These are phyloP conservation scores for Aphanocladium album DNA, from an alignment of 2,329 filamentous ascomycete genomes.

Conservation along the genomic window DNA sequence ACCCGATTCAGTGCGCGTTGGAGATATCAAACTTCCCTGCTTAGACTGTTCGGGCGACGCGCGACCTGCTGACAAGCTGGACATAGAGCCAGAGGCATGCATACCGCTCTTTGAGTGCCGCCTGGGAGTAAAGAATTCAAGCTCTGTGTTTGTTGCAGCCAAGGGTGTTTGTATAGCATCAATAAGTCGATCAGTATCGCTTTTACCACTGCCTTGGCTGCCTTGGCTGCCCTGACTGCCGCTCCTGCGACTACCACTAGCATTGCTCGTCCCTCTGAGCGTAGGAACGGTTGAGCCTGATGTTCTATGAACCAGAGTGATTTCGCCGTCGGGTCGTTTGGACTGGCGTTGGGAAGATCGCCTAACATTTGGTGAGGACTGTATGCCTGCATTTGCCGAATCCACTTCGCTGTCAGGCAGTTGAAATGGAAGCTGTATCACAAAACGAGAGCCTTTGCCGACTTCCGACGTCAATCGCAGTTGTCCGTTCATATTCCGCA, in stretches of 20 bases:
- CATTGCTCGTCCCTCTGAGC: constrained; percentile 7
- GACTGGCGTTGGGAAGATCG: constrained; percentile 19
- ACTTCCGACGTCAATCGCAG: constrained; percentile 78
- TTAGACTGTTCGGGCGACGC: not conserved
- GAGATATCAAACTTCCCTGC: not conserved
- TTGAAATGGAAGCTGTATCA: constrained; percentile 72
- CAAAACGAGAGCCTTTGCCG: constrained; percentile 76
- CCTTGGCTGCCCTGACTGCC: constrained; percentile 35
- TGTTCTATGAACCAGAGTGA: constrained; percentile 54
- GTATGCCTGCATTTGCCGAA: not conserved
- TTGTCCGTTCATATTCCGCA: constrained; percentile 89
- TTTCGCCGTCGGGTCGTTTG: constrained; percentile 42
- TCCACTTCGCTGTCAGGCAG: constrained; percentile 41
- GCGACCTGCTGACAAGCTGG: constrained; percentile 1
- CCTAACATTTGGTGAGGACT: not conserved
- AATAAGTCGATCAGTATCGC: constrained; percentile 66
- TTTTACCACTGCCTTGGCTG: constrained; percentile 45
- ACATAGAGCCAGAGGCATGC: constrained; percentile 3
- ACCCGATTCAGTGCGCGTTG: not conserved
- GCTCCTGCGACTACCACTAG: constrained; percentile 27
- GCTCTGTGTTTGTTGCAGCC: constrained; percentile 32
- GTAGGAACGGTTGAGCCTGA: constrained; percentile 18
- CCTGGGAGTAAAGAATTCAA: constrained; percentile 24
- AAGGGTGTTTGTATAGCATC: constrained; percentile 64
- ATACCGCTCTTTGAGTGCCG: constrained; percentile 17